Base-by-base conservation (phyloP, 768 basidiomycete species). In the Crassisporium funariophilum region DNA sequence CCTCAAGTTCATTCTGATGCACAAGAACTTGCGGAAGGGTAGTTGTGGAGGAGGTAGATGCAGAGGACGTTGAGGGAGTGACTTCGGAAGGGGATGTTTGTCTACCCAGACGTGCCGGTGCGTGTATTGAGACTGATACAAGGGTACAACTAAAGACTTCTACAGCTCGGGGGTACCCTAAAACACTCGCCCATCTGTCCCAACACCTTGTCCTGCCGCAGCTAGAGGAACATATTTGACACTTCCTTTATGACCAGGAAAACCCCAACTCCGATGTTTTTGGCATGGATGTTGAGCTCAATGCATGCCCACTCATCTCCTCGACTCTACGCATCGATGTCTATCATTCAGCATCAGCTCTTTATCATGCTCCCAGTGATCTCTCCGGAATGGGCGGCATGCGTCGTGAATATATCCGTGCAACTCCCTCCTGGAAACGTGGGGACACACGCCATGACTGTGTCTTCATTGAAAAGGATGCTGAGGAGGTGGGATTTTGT, bases 281-380 rank as follows among this genome's bases (percentile, higher is more conserved):
- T n/a, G n/a, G n/a, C n/a, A n/a, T n/a, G n/a, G n/a, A n/a, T n/a
- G n/a, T n/a, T n/a, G n/a, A n/a, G n/a, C n/a, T n/a, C n/a, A n/a
- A n/a, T n/a, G n/a, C n/a, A n/a, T n/a, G n/a, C n/a, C n/a, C n/a
- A n/a, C n/a, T n/a, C n/a, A n/a, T n/a, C n/a, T n/a, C n/a, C n/a
- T n/a, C n/a, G n/a, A n/a, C n/a, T n/a, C n/a, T 31, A 10, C 29
- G 41, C n/a, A 41, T 57, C 5, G 44, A 27, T 4, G 50, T 57
- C n/a, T 55, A 48, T 38, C 47, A 52, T 40, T 59, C 48, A 4
- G 58, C 58, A n/a, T 22, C 43, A 16, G 46, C 54, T 6, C 46
- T 45, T 5, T 59, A 49, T 49, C 49, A 55, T 47, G 51, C 58
- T 0, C 56, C 56, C 25, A 58, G 57, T 29, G 52, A 58, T 34